Evolutionary conservation across 2,329 filamentous ascomycete genomes (phyloP).

Genomic region (Paraconiothyrium brasiliense): DNA sequence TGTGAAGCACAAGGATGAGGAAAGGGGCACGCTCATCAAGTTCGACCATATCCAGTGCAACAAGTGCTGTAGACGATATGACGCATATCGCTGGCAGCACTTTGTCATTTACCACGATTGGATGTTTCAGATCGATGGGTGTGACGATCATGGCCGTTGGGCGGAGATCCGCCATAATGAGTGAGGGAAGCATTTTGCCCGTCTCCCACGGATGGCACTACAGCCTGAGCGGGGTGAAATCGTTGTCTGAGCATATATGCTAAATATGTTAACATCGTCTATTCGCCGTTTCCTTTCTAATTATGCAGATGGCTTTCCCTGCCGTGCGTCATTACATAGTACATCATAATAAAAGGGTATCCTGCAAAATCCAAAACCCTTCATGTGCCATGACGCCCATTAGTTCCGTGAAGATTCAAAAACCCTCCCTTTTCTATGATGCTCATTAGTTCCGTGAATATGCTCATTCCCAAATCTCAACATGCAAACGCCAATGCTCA

Average conservation of each 20-base stretch:
- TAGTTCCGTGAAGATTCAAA: neutral
- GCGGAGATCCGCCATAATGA: neutral
- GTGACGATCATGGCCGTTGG: neutral
- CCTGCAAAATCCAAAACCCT: slow-evolving; percentile 4
- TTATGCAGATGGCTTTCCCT: neutral
- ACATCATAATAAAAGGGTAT: slow-evolving; percentile 6
- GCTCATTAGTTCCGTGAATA: neutral
- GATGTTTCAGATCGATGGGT: slow-evolving; percentile 1
- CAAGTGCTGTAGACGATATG: neutral
- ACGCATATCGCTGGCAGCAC: slow-evolving; percentile 4
- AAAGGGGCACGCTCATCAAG: neutral
- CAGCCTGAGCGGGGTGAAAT: neutral
- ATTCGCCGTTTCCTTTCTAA: neutral
- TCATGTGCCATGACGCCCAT: neutral
- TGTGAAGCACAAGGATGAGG: neutral
- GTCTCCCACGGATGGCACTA: neutral
- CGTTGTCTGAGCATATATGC: neutral
- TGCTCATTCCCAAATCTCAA: neutral
- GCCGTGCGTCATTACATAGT: slow-evolving; percentile 1
- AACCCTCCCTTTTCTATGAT: neutral
- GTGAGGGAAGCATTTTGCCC: neutral
- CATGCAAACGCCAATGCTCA: neutral
- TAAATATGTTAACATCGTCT: neutral
- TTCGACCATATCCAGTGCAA: slow-evolving; percentile 4
- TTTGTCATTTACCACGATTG: neutral